phyloP scores from a whole-genome alignment of 176 grass and related monocot genomes.

The Tillandsia leiboldiana region DNA sequence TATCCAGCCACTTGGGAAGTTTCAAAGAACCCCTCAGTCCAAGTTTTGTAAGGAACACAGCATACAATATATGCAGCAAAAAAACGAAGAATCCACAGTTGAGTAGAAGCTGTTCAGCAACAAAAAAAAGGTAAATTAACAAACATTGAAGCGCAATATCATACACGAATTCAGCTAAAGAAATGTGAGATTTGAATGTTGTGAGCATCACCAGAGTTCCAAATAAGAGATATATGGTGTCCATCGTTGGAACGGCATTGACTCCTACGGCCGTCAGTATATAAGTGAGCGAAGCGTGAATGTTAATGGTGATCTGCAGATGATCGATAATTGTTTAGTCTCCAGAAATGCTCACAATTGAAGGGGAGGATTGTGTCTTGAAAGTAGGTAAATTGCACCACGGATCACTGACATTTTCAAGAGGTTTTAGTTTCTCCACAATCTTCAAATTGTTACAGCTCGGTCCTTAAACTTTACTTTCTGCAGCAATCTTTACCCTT shows the following conservation, averaged over 20 bases:
- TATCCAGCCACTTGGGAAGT: slow-evolving; percentile 66
- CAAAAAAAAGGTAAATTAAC: slow-evolving; percentile 8
- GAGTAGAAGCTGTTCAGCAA: slow-evolving; percentile 54
- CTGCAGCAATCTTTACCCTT: too few relatives aligned
- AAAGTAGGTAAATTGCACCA: too few relatives aligned
- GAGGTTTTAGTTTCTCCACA: too few relatives aligned
- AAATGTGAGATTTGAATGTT: not conserved
- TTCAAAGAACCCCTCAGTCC: slow-evolving; percentile 63
- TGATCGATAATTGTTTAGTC: slow-evolving; percentile 4
- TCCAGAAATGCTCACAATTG: slow-evolving; percentile 4
- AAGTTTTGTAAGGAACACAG: slow-evolving; percentile 65
- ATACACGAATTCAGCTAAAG: not conserved
- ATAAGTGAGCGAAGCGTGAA: slow-evolving; percentile 80
- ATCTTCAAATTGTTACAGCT: too few relatives aligned
- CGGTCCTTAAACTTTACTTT: too few relatives aligned
- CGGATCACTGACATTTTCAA: too few relatives aligned
- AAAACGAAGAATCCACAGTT: slow-evolving; percentile 87
- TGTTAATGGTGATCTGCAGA: slow-evolving; percentile 86
- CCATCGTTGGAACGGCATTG: slow-evolving; percentile 69
- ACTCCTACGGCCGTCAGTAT: slow-evolving; percentile 56
- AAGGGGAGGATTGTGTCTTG: not conserved
- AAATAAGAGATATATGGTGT: slow-evolving; percentile 74
- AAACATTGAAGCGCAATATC: not conserved
- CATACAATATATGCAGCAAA: slow-evolving; percentile 76
- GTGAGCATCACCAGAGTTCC: slow-evolving; percentile 60